Percentiles rank a stretch among this genome's conserved stretches.
phyloP scores from a whole-genome alignment of 148 eudicot genomes.

The Vaccinium myrtillus region DNA sequence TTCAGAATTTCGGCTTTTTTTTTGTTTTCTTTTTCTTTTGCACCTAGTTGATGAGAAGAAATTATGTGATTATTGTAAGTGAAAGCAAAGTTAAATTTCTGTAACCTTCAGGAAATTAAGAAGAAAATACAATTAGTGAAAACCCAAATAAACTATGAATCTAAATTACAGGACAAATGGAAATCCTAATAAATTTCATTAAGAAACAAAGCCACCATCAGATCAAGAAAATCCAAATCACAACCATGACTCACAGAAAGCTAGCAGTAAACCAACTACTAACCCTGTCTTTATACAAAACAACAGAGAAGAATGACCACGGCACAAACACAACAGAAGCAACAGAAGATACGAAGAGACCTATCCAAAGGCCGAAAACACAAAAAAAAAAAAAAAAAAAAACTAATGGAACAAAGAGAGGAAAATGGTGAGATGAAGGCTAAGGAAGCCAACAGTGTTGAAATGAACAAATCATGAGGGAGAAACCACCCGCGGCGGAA shows the following conservation, averaged over 20 bases:
- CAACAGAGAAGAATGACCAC: not conserved
- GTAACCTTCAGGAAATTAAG: too few relatives aligned
- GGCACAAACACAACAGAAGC: constrained; percentile 3
- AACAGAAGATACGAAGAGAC: not conserved
- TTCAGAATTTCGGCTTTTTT: too few relatives aligned
- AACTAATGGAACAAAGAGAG: not conserved
- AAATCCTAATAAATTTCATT: not conserved
- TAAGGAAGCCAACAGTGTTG: not conserved
- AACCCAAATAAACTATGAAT: not conserved
- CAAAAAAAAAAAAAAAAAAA: not conserved
- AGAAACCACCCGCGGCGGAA: not conserved
- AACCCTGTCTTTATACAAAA: not conserved
- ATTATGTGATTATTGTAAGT: too few relatives aligned
- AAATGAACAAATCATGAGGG: constrained; percentile 13
- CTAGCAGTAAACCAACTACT: not conserved
- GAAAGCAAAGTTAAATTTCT: too few relatives aligned
- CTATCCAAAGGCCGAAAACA: not conserved
- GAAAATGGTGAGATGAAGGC: not conserved
- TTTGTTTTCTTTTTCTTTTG: too few relatives aligned
- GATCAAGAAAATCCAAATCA: constrained; percentile 12
- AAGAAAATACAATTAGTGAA: not conserved
- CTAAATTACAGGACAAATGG: not conserved
- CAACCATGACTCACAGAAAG: not conserved
- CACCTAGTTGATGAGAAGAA: too few relatives aligned
- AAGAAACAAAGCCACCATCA: not conserved